A percentile compares a stretch with the other conserved stretches of the same genome.
Evolutionary conservation across 805 yeast species (phyloP).

Genomic region (Scheffersomyces coipomensis): DNA sequence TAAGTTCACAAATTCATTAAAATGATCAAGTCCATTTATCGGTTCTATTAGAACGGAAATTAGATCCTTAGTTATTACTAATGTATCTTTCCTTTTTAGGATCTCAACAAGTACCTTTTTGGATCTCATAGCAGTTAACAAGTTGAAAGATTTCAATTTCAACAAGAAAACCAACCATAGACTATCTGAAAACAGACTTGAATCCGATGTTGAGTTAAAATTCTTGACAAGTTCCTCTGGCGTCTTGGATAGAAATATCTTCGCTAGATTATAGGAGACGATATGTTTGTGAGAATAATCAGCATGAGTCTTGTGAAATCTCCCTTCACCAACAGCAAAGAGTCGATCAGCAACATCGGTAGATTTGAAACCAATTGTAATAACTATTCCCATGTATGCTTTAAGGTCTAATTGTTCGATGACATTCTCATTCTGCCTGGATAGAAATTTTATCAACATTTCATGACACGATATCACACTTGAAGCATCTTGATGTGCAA

Average conservation of each 20-base stretch:
- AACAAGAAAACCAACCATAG: constrained; percentile 36
- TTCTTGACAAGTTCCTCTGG: constrained; percentile 34
- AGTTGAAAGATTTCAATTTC: constrained; percentile 29
- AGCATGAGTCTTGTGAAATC: too few species aligned
- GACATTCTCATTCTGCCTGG: constrained; percentile 7
- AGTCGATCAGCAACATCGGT: constrained; percentile 23
- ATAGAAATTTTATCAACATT: constrained; percentile 17
- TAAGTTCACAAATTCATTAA: constrained; percentile 3
- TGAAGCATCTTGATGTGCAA: constrained; percentile 5
- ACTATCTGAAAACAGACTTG: constrained; percentile 21
- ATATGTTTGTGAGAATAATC: constrained; percentile 14
- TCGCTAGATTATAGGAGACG: constrained; percentile 20
- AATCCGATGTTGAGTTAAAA: constrained; percentile 29
- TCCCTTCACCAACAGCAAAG: constrained; percentile 23
- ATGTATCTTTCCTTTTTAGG: constrained; percentile 13
- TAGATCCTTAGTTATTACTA: constrained; percentile 33
- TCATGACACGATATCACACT: constrained; percentile 22
- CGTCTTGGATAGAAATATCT: constrained; percentile 23
- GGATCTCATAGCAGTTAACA: constrained; percentile 28
- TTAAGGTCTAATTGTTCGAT: constrained; percentile 19
- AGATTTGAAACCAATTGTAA: constrained; percentile 25
- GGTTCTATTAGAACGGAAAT: constrained; percentile 29
- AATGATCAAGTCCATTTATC: constrained; percentile 17
- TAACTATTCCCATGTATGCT: constrained; percentile 37
- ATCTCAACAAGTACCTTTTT: constrained; percentile 24